These are phyloP conservation scores for Zygnema cylindricum DNA, from an alignment of 139 green algal genomes.

Conservation along the genomic window DNA sequence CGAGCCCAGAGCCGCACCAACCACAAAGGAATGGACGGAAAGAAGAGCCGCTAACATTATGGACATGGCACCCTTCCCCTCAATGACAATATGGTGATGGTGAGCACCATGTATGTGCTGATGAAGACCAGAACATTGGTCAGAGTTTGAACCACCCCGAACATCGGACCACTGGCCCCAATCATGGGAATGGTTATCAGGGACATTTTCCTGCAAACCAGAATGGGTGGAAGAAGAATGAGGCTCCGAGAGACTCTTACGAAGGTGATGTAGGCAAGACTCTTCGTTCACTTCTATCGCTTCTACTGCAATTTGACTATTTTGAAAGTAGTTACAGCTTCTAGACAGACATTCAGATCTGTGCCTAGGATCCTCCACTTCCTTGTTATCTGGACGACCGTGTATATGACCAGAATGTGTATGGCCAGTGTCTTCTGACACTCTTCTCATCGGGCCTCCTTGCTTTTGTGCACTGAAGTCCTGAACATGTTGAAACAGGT, in stretches of 20 bases:
- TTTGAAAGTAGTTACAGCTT: too few species aligned
- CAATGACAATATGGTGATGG: conserved; percentile 55
- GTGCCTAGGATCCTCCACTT: too few species aligned
- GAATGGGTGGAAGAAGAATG: too few species aligned
- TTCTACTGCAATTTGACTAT: too few species aligned
- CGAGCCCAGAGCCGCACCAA: conserved; percentile 43
- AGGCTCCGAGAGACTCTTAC: neutral
- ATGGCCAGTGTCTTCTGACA: neutral
- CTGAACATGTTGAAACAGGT: neutral
- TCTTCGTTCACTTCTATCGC: too few species aligned
- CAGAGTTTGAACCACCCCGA: conserved; percentile 20
- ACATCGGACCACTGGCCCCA: neutral
- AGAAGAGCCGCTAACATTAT: conserved; percentile 46
- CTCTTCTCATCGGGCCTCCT: neutral
- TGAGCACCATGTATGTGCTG: conserved; percentile 37
- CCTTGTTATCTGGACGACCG: too few species aligned
- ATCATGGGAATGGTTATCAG: neutral
- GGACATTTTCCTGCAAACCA: neutral
- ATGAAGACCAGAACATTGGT: conserved; percentile 43
- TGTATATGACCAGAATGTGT: neutral
- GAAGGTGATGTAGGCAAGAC: conserved; percentile 18
- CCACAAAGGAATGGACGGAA: conserved; percentile 59
- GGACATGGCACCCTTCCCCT: conserved; percentile 16
- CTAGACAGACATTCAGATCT: too few species aligned
- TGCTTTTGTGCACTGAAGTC: too few species aligned